A percentile compares a stretch with the other conserved stretches of the same genome.
These are phyloP conservation scores for Phytopythium mirpurense DNA, from an alignment of 352 stramenopile species.

Conservation along the genomic window DNA sequence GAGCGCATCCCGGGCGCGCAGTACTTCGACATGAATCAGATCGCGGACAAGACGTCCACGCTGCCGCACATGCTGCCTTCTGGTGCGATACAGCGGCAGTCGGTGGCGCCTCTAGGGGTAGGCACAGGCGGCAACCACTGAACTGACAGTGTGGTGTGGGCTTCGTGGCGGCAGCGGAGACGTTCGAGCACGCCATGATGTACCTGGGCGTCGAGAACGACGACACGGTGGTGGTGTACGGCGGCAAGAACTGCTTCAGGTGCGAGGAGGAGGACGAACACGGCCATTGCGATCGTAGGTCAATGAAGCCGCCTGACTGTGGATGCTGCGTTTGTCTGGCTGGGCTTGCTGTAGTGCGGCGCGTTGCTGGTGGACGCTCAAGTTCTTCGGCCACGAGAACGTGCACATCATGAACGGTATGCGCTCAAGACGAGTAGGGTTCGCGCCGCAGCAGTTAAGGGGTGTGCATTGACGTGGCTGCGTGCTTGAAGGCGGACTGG, in stretches of 20 bases:
- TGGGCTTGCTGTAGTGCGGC: too few relatives aligned
- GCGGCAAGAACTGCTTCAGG: slow-evolving; percentile 78
- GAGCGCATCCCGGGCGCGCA: slow-evolving; percentile 73
- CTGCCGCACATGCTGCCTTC: slow-evolving; percentile 84
- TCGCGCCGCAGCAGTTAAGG: too few relatives aligned
- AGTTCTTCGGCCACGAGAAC: slow-evolving; percentile 83
- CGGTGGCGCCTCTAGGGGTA: too few relatives aligned
- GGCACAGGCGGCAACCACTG: too few relatives aligned
- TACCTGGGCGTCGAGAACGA: slow-evolving; percentile 65
- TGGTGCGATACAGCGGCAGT: slow-evolving; percentile 7
- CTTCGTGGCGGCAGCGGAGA: slow-evolving; percentile 16
- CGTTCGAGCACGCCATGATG: slow-evolving; percentile 62
- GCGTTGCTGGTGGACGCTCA: slow-evolving; percentile 88
- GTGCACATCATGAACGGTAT: slow-evolving; percentile 88
- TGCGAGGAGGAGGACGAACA: too few relatives aligned
- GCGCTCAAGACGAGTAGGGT: not conserved
- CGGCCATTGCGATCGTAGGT: too few relatives aligned
- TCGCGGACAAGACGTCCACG: slow-evolving; percentile 60
- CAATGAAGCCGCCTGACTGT: too few relatives aligned
- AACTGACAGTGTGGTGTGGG: too few relatives aligned
- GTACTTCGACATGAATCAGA: slow-evolving; percentile 92
- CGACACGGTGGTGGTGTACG: slow-evolving; percentile 77
- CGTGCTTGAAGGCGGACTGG: slow-evolving; percentile 34
- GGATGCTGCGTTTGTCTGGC: too few relatives aligned
- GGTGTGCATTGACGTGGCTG: not conserved